phyloP scores from a whole-genome alignment of 2,329 filamentous ascomycete species.

The Xylariaceae sp. region DNA sequence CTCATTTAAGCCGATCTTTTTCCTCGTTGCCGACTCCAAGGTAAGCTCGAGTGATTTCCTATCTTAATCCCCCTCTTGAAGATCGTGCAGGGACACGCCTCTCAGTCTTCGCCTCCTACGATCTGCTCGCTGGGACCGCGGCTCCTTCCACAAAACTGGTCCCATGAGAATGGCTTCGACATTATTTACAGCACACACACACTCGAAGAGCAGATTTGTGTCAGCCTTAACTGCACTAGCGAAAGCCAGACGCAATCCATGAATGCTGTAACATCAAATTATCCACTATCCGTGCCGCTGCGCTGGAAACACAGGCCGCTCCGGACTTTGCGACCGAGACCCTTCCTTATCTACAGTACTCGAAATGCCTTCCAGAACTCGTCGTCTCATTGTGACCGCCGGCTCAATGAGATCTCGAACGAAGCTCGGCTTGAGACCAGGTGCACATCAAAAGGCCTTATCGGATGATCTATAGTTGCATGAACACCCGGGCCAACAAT shows the following conservation, averaged over 20 bases:
- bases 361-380: constrained; percentile 15
- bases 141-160: neutral
- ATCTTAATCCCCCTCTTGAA: constrained; percentile 15
- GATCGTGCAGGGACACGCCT: constrained; percentile 22
- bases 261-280: too few relatives aligned
- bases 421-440: constrained; percentile 12
- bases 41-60: constrained; percentile 16
- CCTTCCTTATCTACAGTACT: constrained; percentile 3
- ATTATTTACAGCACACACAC: too few relatives aligned
- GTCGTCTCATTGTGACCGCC: constrained; percentile 6
- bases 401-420: constrained; percentile 1
- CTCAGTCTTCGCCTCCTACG: constrained; percentile 4
- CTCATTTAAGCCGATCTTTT: neutral
- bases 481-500: constrained; percentile 13
- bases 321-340: neutral
- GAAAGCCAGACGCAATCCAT: too few relatives aligned
- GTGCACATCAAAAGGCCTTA: constrained; percentile 7
- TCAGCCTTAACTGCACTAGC: too few relatives aligned
- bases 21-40: neutral
- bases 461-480: constrained; percentile 13
- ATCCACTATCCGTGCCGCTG: too few relatives aligned
- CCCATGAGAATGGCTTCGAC: neutral
- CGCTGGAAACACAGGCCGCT: too few relatives aligned
- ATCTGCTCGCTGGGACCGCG: constrained; percentile 2
- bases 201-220: too few relatives aligned